A percentile compares a stretch with the other conserved stretches of the same genome.
phyloP scores from a whole-genome alignment of 495 filamentous ascomycete genomes.

The Aspergillus funiculosus region DNA sequence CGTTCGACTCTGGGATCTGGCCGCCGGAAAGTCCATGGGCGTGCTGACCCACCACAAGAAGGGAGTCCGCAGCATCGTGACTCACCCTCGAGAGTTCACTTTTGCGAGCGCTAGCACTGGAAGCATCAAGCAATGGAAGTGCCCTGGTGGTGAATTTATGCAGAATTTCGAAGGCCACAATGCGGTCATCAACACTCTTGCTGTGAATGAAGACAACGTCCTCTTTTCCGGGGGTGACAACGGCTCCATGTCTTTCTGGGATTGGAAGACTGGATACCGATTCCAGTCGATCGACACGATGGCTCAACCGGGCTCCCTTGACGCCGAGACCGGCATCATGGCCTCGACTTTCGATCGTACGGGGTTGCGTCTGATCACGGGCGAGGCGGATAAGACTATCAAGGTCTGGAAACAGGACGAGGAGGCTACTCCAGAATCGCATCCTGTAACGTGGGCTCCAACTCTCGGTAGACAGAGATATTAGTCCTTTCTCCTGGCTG shows the following conservation, averaged over 20 bases:
- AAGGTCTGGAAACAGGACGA: slow-evolving; percentile 96
- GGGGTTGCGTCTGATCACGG: slow-evolving; percentile 82
- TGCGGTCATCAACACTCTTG: slow-evolving; percentile 89
- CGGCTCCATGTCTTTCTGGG: slow-evolving; percentile 96
- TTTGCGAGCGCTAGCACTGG: slow-evolving; percentile 88
- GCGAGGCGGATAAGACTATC: slow-evolving; percentile 95
- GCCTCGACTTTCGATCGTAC: slow-evolving; percentile 85
- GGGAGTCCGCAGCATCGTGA: slow-evolving; percentile 77
- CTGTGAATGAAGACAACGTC: slow-evolving; percentile 90
- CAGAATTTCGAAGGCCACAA: slow-evolving; percentile 98
- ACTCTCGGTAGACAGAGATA: slow-evolving; percentile 67
- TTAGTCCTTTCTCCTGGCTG: slow-evolving; percentile 24
- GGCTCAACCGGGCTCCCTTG: slow-evolving; percentile 88
- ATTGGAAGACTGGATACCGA: slow-evolving; percentile 94
- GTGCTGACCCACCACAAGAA: slow-evolving; percentile 99
- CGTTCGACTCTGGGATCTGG: slow-evolving; percentile 92
- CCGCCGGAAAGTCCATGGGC: slow-evolving; percentile 92
- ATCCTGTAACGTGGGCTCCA: slow-evolving; percentile 92
- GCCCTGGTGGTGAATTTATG: slow-evolving; percentile 97
- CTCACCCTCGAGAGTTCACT: slow-evolving; percentile 91
- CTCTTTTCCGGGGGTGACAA: slow-evolving; percentile 95
- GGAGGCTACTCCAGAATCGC: slow-evolving; percentile 79
- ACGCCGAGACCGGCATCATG: slow-evolving; percentile 93
- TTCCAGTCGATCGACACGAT: slow-evolving; percentile 85
- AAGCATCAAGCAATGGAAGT: slow-evolving; percentile 99